Conservation (phyloP, 768 basidiomycete species). For the Psilocybe sp. region DNA sequence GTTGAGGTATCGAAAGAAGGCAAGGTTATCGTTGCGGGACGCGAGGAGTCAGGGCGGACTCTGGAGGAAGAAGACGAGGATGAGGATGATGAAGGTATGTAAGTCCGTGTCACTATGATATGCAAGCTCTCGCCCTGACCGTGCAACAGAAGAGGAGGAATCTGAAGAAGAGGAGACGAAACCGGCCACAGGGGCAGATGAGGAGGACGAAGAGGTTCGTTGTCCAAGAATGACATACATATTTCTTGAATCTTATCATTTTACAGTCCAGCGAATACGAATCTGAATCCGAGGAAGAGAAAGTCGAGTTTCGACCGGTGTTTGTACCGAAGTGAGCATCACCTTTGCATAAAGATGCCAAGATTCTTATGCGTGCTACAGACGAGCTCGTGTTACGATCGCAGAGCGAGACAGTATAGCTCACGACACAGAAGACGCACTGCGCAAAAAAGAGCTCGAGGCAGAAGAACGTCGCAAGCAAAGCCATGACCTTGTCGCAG, state of each 20-base stretch:
- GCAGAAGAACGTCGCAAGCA: constrained; percentile 83
- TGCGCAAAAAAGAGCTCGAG: constrained; percentile 67
- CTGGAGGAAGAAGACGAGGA: constrained; percentile 46
- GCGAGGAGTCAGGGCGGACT: constrained; percentile 77
- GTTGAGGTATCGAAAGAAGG: constrained; percentile 81
- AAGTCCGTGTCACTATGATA: constrained; percentile 4
- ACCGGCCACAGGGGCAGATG: constrained; percentile 28
- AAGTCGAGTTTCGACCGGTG: constrained; percentile 83
- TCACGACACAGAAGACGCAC: constrained; percentile 73
- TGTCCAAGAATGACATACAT: neutral
- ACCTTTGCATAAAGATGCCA: neutral
- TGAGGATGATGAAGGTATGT: constrained; percentile 7
- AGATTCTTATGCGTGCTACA: constrained; percentile 25
- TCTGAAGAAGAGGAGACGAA: constrained; percentile 51
- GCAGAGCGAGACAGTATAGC: constrained; percentile 64
- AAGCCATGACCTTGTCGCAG: constrained; percentile 90
- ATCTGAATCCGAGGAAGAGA: constrained; percentile 77
- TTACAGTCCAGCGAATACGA: constrained; percentile 83
- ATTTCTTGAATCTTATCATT: constrained; percentile 11
- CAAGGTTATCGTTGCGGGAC: constrained; percentile 76
- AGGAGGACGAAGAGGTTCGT: constrained; percentile 52
- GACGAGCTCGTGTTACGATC: constrained; percentile 75
- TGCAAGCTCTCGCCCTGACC: constrained; percentile 5
- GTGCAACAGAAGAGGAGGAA: constrained; percentile 32
- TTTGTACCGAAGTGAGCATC: constrained; percentile 87